Percentiles rank a stretch among this genome's conserved stretches.
Conservation (phyloP, 2,329 filamentous ascomycete species). For the Colletotrichum tropicicola region DNA sequence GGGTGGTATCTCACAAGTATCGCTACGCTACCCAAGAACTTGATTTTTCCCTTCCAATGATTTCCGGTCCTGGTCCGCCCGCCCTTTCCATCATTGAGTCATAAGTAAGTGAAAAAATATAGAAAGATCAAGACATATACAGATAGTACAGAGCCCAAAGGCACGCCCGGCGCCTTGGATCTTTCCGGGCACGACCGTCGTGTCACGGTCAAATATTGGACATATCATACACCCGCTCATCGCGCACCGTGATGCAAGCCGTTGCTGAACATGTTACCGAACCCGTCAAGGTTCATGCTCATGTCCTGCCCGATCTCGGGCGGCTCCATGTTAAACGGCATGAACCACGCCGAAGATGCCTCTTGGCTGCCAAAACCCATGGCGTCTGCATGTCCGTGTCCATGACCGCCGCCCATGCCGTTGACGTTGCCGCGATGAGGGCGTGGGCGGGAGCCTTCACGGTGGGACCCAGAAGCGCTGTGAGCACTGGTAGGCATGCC, state of each 20-base stretch:
- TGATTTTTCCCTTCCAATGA: not conserved
- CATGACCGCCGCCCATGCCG: slow-evolving; percentile 40
- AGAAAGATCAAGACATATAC: slow-evolving; percentile 6
- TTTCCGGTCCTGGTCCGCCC: not conserved
- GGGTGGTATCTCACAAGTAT: slow-evolving; percentile 19
- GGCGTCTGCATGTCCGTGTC: slow-evolving; percentile 33
- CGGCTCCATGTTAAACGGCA: slow-evolving; percentile 91
- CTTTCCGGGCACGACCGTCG: not conserved
- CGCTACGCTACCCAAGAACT: slow-evolving; percentile 1
- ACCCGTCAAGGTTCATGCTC: slow-evolving; percentile 55
- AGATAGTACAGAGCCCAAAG: not conserved
- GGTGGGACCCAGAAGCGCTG: slow-evolving; percentile 36
- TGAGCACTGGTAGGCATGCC: slow-evolving; percentile 44
- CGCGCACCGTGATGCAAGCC: slow-evolving; percentile 36
- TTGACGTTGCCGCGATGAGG: slow-evolving; percentile 37
- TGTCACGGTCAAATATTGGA: not conserved
- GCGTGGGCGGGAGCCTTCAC: slow-evolving; percentile 17
- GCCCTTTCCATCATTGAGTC: slow-evolving; percentile 6
- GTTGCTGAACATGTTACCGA: slow-evolving; percentile 57
- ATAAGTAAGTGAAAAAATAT: not conserved
- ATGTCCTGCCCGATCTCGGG: slow-evolving; percentile 66
- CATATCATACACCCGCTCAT: not conserved
- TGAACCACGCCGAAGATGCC: slow-evolving; percentile 81
- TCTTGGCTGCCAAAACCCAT: slow-evolving; percentile 46
- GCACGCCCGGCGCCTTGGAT: not conserved